These are phyloP conservation scores for Malbranchea cinnamomea DNA, from an alignment of 2,329 filamentous ascomycete species.

Conservation along the genomic window DNA sequence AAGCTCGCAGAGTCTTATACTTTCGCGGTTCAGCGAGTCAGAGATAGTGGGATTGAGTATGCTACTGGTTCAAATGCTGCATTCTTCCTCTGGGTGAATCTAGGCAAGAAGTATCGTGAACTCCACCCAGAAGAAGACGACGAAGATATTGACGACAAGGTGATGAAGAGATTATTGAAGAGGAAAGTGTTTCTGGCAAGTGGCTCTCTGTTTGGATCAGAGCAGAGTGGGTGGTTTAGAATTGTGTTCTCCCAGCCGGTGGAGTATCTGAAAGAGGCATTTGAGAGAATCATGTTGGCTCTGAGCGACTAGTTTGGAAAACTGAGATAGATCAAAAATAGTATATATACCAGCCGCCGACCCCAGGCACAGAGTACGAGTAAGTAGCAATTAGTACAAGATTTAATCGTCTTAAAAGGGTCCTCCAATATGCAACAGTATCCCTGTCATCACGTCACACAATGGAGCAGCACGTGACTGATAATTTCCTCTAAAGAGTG, in stretches of 20 bases:
- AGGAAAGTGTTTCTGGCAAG: conserved; percentile 23
- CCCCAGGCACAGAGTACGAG: no score
- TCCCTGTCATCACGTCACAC: no score
- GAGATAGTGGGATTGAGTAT: conserved; percentile 31
- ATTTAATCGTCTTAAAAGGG: no score
- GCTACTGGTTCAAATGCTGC: conserved; percentile 37
- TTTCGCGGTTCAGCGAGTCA: conserved; percentile 24
- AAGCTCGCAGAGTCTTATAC: conserved; percentile 28
- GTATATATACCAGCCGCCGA: no score
- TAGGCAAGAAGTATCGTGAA: conserved; percentile 22
- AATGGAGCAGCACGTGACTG: no score
- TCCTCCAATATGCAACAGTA: no score
- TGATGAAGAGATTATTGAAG: conserved; percentile 23
- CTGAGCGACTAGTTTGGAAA: no score
- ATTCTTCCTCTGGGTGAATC: conserved; percentile 42
- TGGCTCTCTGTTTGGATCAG: conserved; percentile 22
- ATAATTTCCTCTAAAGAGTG: no score
- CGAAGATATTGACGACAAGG: conserved; percentile 13
- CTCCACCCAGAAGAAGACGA: conserved; percentile 14
- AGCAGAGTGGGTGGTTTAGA: conserved; percentile 30
- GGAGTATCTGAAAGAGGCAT: conserved; percentile 18
- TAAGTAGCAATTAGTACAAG: no score
- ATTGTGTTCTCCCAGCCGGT: conserved; percentile 25
- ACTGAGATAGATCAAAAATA: no score
- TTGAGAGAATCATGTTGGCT: conserved; percentile 17